Percentiles rank a stretch among this genome's conserved stretches.
Evolutionary conservation across 768 basidiomycete species (phyloP).

Genomic region (Suillus subalutaceus): DNA sequence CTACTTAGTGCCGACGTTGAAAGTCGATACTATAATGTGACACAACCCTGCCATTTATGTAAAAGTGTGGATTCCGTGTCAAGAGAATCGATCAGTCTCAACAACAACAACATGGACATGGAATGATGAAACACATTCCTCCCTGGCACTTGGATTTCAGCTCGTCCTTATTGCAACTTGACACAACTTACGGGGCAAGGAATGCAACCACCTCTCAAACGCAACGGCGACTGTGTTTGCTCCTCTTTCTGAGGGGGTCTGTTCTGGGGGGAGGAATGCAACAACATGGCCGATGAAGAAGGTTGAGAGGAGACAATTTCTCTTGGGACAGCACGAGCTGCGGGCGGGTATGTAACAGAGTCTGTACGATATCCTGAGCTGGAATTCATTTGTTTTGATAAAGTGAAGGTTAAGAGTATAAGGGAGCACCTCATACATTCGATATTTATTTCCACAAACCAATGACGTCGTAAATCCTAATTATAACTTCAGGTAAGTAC

Average conservation of each 20-base stretch:
- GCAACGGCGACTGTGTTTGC: conserved; percentile 17
- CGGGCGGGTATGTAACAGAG: conserved; percentile 13
- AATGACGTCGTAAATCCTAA: conserved; percentile 3
- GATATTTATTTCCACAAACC: not conserved
- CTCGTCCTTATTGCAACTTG: too few relatives aligned
- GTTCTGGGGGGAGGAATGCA: conserved; percentile 3
- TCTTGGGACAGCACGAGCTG: conserved; percentile 4
- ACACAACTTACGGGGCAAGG: conserved; percentile 33
- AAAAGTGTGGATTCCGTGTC: not conserved
- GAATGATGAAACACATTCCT: conserved; percentile 41
- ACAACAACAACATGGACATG: conserved; percentile 33
- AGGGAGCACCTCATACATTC: not conserved
- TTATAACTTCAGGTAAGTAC: not conserved
- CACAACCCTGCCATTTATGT: not conserved
- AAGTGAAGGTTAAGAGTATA: not conserved
- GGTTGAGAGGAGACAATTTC: conserved; percentile 24
- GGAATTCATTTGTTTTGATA: not conserved
- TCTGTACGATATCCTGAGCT: not conserved
- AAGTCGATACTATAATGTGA: not conserved
- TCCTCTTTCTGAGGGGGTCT: not conserved
- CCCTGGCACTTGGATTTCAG: conserved; percentile 21
- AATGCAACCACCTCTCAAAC: conserved; percentile 35
- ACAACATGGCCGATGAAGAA: conserved; percentile 17
- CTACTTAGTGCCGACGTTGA: not conserved
- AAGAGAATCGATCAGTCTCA: not conserved